Evolutionary conservation across 345 rosid genomes (phyloP).

Genomic region (Odontarrhena argentea): DNA sequence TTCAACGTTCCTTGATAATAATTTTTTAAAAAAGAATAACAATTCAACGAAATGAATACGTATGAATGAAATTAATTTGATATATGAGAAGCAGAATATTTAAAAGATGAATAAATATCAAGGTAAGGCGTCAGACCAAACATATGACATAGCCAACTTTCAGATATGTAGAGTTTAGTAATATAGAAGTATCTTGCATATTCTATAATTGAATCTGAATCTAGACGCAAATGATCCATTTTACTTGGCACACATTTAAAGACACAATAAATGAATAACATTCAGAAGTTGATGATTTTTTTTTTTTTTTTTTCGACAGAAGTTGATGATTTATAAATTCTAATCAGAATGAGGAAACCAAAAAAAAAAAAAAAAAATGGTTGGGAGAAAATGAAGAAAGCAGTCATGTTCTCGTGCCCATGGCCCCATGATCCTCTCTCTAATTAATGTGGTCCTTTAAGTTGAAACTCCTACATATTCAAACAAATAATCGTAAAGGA

Average conservation of each 20-base stretch:
- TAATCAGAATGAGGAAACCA: no score
- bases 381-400: neutral
- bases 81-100: slow-evolving; percentile 1
- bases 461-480: neutral
- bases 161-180: neutral
- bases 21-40: neutral
- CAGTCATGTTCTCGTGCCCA: slow-evolving; percentile 14
- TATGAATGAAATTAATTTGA: neutral
- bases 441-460: neutral
- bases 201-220: slow-evolving; percentile 18
- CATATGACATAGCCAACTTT: neutral
- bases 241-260: slow-evolving; percentile 5
- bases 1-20: neutral
- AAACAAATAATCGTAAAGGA: neutral
- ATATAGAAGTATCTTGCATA: neutral
- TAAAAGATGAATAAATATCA: slow-evolving; percentile 19
- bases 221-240: slow-evolving; percentile 22
- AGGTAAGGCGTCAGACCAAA: slow-evolving; percentile 23
- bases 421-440: neutral
- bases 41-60: slow-evolving; percentile 1
- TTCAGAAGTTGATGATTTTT: no score
- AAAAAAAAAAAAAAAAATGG: neutral
- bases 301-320: no score
- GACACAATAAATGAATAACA: neutral
- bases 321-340: no score